Evolutionary conservation across 495 filamentous ascomycete genomes (phyloP), one percentile per base, ranked within the genome.

Genomic region (Aspergillus ostianus): DNA sequence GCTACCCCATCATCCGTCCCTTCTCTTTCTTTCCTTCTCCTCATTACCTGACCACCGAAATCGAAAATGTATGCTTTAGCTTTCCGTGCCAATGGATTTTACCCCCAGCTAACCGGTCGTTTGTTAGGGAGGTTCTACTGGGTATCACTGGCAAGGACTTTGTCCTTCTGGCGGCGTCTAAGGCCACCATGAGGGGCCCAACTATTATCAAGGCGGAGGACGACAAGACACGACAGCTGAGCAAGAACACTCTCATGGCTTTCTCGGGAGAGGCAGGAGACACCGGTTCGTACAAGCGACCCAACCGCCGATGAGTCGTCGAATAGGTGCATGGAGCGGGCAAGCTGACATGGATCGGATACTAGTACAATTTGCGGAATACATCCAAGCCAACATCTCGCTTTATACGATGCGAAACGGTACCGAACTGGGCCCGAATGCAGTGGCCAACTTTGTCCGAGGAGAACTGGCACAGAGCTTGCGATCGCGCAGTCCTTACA

Each of bases 81-180:
- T 20, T 23, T 19, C 30, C 23, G 17, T 10, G 17, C 32, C 51
- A 44, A 55, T 51, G 47, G 21, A 26, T 48, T 52, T 55, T 26
- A 54, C 20, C 45, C 45, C 41, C 36, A 41, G 47, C 62, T 74
- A 29, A 74, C 63, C 64, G 56, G 57, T 48, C 26, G 50, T 52
- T 58, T 64, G 56, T 56, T 64, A 98, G 92, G 94, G 94, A 99
- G 86, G 91, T 98, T 73, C 82, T 99, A 75, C 85, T 99, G 58
- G 94, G 94, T 58, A 95, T 99, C 73, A 97, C 94, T 44, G 95
- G 94, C 80, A 94, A 93, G 82, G 94, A 99, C 84, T 99, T 96
- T 78, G 93, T 92, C 79, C 87, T 99, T 82, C 82, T 99, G 73
- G 94, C 92, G 58, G 92, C 94, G 59, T 97, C 93, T 45, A 98